These are phyloP conservation scores for Akanthomyces muscarius DNA, from an alignment of 2,329 filamentous ascomycete genomes.

Conservation along the genomic window DNA sequence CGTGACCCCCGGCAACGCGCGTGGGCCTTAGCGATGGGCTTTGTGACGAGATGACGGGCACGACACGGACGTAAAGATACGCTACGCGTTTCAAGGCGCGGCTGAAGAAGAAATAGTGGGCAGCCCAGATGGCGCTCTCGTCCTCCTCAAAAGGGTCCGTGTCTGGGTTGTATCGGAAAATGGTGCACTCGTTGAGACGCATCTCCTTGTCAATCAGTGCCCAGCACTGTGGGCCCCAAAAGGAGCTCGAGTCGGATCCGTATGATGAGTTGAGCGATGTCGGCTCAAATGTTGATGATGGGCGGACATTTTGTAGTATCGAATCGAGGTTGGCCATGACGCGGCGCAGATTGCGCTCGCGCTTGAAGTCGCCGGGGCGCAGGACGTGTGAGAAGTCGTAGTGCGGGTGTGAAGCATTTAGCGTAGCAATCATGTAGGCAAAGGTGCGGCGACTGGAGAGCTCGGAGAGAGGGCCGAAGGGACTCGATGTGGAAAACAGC, in stretches of 20 bases:
- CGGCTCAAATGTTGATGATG: slow-evolving; percentile 45
- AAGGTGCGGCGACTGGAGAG: slow-evolving; percentile 86
- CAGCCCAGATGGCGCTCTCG: slow-evolving; percentile 88
- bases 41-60: slow-evolving; percentile 67
- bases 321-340: slow-evolving; percentile 87
- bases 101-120: slow-evolving; percentile 98
- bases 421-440: slow-evolving; percentile 90
- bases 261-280: slow-evolving; percentile 40
- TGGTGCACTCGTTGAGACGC: slow-evolving; percentile 80
- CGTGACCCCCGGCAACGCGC: slow-evolving; percentile 27
- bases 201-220: slow-evolving; percentile 90
- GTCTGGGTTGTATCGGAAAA: slow-evolving; percentile 85
- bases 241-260: slow-evolving; percentile 48
- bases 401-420: slow-evolving; percentile 86
- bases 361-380: slow-evolving; percentile 83
- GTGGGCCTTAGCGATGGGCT: slow-evolving; percentile 46
- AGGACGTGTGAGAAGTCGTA: slow-evolving; percentile 96
- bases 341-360: slow-evolving; percentile 71
- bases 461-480: slow-evolving; percentile 87
- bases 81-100: slow-evolving; percentile 86
- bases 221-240: slow-evolving; percentile 92
- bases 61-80: slow-evolving; percentile 88
- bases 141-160: slow-evolving; percentile 90
- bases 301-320: slow-evolving; percentile 80
- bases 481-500: slow-evolving; percentile 73